A percentile compares a stretch with the other conserved stretches of the same genome.
phyloP scores from a whole-genome alignment of 1,284 basidiomycete species.

The Trametes hirsuta region DNA sequence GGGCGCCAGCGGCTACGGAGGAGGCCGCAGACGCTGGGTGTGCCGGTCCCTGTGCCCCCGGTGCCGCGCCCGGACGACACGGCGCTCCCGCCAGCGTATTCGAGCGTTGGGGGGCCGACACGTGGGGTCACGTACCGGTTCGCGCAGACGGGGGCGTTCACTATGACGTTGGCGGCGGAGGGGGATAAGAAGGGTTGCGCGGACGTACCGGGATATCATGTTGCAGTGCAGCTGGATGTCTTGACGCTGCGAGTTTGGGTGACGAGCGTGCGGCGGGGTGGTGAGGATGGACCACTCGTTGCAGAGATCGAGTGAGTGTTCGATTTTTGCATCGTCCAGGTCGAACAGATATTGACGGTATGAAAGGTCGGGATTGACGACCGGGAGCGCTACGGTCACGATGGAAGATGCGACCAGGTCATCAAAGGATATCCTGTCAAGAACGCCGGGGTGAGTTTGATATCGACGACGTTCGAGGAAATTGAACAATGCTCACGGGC shows the following conservation, averaged over 20 bases:
- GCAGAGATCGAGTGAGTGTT: conserved; percentile 33
- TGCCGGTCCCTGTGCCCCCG: neutral
- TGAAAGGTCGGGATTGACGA: conserved; percentile 25
- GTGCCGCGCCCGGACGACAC: conserved; percentile 5
- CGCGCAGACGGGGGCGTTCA: conserved; percentile 30
- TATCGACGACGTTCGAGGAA: neutral
- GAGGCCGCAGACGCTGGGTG: neutral
- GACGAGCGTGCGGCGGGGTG: conserved; percentile 29
- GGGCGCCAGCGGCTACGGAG: conserved; percentile 9
- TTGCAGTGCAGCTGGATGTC: conserved; percentile 33
- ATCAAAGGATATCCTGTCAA: conserved; percentile 29
- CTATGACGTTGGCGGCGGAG: conserved; percentile 26
- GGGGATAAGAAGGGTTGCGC: neutral
- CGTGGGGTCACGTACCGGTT: conserved; percentile 27
- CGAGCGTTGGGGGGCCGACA: conserved; percentile 22
- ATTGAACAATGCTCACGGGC: neutral
- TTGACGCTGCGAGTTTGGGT: conserved; percentile 30
- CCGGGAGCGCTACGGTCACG: conserved; percentile 24
- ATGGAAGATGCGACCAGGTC: conserved; percentile 23
- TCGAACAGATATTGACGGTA: neutral
- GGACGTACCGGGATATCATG: conserved; percentile 24
- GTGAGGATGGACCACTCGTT: conserved; percentile 26
- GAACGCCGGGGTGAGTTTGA: conserved; percentile 25
- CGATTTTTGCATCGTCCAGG: neutral
- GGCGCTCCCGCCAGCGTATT: conserved; percentile 26